Evolutionary conservation across 805 yeast genomes (phyloP), one percentile per base, ranked within the genome.

Genomic region (Saturnispora saitoi): DNA sequence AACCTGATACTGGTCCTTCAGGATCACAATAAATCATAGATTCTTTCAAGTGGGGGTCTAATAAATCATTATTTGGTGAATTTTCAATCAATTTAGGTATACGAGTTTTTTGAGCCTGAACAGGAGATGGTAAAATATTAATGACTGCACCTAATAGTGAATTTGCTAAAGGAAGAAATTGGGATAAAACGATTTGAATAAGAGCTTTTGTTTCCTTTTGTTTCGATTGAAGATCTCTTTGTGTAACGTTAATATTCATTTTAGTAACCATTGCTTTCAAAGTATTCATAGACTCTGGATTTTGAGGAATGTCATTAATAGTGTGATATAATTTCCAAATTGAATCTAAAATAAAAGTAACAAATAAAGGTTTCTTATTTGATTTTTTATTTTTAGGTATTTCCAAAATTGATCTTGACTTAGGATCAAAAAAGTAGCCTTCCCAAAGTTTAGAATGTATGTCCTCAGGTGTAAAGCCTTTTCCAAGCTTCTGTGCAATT

Each of bases 391-490:
- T 63, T 24, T 80, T 77, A 55, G 81, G 83, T 14, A 78, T 76
- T 14, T 81, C 80, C 14, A 88, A 69, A 31, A 93, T 84, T 58
- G 83, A 86, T 59, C 90, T 93, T 20, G 89, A 81, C 64, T 90
- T 91, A 60, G 95, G 85, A 63, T 93, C 98, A 58, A 87, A 71
- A 61, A 78, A 88, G 63, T 70, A 91, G 60, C 91, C 96, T 34
- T 99, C 99, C 98, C 98, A 93, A 4, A 93, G 70, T n/a, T 89
- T 88, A 59, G 86, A 85, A 50, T 83, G 82, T 41, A 93, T 72
- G 47, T 79, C 86, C 17, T 79, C 78, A 53, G 89, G 80, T 54
- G 86, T 85, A 55, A 91, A 83, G 0, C 95, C 96, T 17, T 91
- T 69, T 3, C 45, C 45, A 10, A 41, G 28, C 30, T 47, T 47